Evolutionary conservation across 2,329 filamentous ascomycete species (phyloP), one percentile per base, ranked within the genome.

Genomic region (Penicillium sp.): DNA sequence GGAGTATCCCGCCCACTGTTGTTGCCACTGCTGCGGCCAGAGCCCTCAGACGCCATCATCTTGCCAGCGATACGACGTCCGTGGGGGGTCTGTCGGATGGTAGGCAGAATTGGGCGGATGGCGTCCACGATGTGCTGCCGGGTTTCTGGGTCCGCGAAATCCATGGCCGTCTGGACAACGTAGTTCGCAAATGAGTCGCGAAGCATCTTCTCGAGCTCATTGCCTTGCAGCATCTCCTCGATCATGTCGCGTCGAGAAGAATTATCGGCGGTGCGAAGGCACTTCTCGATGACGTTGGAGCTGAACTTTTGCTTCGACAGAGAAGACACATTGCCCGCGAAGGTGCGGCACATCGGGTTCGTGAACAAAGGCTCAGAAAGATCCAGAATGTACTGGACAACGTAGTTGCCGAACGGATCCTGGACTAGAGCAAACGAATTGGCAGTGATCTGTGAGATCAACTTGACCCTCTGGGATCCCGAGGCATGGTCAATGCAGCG

Each of bases 281-380:
- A 91, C 71, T 98, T 98, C 76, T 98, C 93, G 56, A 98, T 92
- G 50, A 98, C 93, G 62, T 98, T 98, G 64, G 93, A 97, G 75
- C 90, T 96, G 76, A 98, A 98, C 74, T 98, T 98, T 76, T 98
- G 93, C 68, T 90, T 91, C 5, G 93, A 97, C 13, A 86, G 66
- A 81, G 81, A 72, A 71, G 80, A 65, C 68, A 87, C 75, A 82
- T 88, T 77, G 61, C 86, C 86, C 48, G 80, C 75, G 76, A 98
- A 96, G 64, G 84, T 86, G 46, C 80, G 76, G 53, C 95, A 93
- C 35, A 98, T 78, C 3, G 92, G 92, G 63, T 93, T 87, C 1
- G 92, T 96, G 73, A 95, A 96, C 60, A 78, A 78, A 10, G 86
- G 79, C 66, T 98, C 90, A 58, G 90, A 90, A 47, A 97, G 81